phyloP scores from a whole-genome alignment of 768 basidiomycete species.

The Gloeophyllum trabeum region DNA sequence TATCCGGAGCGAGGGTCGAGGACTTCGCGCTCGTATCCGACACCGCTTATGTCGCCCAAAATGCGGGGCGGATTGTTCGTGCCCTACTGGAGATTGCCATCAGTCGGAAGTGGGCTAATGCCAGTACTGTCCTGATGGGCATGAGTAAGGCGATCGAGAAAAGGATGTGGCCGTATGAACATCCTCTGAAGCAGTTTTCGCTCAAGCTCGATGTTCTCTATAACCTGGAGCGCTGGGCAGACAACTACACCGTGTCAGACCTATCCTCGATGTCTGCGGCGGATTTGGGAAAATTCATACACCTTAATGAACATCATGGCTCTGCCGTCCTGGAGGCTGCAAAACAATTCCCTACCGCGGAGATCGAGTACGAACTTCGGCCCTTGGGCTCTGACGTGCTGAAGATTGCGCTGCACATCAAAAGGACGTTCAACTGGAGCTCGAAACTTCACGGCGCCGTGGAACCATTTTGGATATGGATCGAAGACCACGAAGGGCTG shows the following conservation, averaged over 20 bases:
- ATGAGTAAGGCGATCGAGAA: slow-evolving; percentile 92
- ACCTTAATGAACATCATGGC: slow-evolving; percentile 81
- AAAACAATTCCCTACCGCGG: slow-evolving; percentile 70
- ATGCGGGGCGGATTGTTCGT: slow-evolving; percentile 89
- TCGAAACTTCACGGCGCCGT: slow-evolving; percentile 56
- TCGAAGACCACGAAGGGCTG: slow-evolving; percentile 78
- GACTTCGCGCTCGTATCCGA: slow-evolving; percentile 97
- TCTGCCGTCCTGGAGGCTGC: slow-evolving; percentile 68
- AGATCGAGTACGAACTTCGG: slow-evolving; percentile 55
- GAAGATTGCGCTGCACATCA: slow-evolving; percentile 54
- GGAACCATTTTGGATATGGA: slow-evolving; percentile 95
- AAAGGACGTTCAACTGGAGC: slow-evolving; percentile 73
- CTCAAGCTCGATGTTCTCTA: slow-evolving; percentile 72
- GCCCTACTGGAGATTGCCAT: slow-evolving; percentile 91
- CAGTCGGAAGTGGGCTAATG: slow-evolving; percentile 84
- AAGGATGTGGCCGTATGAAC: slow-evolving; percentile 89
- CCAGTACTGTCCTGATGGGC: slow-evolving; percentile 68
- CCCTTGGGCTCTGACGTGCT: slow-evolving; percentile 82
- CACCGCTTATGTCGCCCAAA: slow-evolving; percentile 88
- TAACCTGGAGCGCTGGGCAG: slow-evolving; percentile 69
- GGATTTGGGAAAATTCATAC: slow-evolving; percentile 70
- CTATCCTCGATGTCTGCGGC: slow-evolving; percentile 54
- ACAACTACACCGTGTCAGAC: slow-evolving; percentile 68
- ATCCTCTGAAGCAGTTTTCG: slow-evolving; percentile 75
- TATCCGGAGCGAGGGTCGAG: slow-evolving; percentile 70